phyloP scores from a whole-genome alignment of 2,329 filamentous ascomycete genomes.

The Calonectria leucothoes region DNA sequence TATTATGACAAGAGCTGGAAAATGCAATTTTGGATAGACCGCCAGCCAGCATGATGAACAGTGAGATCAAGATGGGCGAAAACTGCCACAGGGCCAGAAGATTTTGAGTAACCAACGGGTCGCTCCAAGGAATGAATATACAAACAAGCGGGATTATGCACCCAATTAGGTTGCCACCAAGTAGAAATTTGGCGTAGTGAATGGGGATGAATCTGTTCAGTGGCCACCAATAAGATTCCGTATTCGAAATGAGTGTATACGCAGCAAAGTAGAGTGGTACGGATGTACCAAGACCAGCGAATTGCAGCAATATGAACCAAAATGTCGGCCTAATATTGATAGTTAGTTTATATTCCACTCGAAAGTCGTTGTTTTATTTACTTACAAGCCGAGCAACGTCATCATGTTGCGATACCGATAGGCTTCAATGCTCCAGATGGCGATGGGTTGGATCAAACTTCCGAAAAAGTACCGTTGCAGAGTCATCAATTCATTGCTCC shows the following conservation, averaged over 20 bases:
- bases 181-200: background rate
- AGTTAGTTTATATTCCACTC: background rate
- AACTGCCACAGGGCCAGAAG: background rate
- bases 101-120: background rate
- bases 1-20: background rate
- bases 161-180: background rate
- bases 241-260: slow-evolving; percentile 4
- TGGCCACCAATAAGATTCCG: slow-evolving; percentile 10
- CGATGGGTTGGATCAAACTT: background rate
- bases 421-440: background rate
- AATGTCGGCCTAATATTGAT: background rate
- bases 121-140: background rate
- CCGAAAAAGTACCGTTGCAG: slow-evolving; percentile 14
- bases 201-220: background rate
- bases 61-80: background rate
- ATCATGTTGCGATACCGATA: background rate
- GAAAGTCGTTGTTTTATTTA: background rate
- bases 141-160: background rate
- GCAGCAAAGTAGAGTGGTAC: slow-evolving; percentile 3
- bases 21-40: background rate
- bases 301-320: background rate
- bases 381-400: background rate
- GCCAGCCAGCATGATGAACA: background rate
- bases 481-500: background rate
- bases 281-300: background rate